Conservation (phyloP, 306 rosid species). For the Fagus crenata region DNA sequence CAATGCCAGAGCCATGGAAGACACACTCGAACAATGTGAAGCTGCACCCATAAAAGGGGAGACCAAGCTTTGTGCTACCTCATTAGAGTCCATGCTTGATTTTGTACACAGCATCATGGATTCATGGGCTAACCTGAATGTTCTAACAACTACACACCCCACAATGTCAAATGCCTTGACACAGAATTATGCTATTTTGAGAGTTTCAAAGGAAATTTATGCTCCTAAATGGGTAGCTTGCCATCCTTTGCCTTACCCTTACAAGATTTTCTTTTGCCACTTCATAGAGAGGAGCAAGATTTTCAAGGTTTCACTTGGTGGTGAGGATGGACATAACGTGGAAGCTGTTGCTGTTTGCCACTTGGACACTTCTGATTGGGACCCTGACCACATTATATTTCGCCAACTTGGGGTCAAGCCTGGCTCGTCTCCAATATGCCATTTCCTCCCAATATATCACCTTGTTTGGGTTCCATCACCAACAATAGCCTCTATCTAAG, state of each 20-base stretch:
- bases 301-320: conserved; percentile 49
- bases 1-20: conserved; percentile 37
- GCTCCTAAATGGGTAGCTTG: conserved; percentile 62
- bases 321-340: conserved; percentile 49
- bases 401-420: conserved; percentile 39
- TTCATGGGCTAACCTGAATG: conserved; percentile 11
- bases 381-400: conserved; percentile 36
- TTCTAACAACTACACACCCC: conserved; percentile 46
- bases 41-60: conserved; percentile 41
- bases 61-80: conserved; percentile 53
- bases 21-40: conserved; percentile 46
- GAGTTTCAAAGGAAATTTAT: conserved; percentile 40
- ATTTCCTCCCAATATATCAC: conserved; percentile 56
- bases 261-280: conserved; percentile 58
- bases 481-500: conserved; percentile 31
- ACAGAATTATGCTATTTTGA: conserved; percentile 45
- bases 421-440: conserved; percentile 50
- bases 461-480: conserved; percentile 54
- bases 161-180: conserved; percentile 26
- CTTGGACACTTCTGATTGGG: conserved; percentile 63
- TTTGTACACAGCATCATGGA: conserved; percentile 39
- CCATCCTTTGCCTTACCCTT: conserved; percentile 53
- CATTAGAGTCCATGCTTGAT: conserved; percentile 52
- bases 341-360: conserved; percentile 61
- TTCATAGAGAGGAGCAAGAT: conserved; percentile 43